A percentile compares a stretch with the other conserved stretches of the same genome.
Evolutionary conservation across 306 rosid species (phyloP).

Genomic region (Dryas octopetala): DNA sequence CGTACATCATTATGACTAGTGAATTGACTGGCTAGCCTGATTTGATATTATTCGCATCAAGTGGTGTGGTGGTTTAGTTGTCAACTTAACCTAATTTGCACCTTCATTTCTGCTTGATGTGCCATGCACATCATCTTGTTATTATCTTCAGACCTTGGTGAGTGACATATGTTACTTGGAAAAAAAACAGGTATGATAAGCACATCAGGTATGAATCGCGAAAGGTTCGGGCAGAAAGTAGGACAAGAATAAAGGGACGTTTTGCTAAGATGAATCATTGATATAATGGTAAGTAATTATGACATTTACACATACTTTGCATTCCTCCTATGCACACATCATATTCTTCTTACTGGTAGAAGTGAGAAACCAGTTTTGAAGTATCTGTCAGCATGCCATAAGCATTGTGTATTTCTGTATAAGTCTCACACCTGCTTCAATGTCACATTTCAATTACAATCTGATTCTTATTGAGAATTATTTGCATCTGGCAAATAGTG

Average conservation of each 20-base stretch:
- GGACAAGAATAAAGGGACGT: constrained; percentile 78
- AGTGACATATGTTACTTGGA: constrained; percentile 26
- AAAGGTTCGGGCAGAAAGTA: constrained; percentile 81
- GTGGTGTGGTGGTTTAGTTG: not conserved
- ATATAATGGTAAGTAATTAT: constrained; percentile 35
- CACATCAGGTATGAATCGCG: constrained; percentile 84
- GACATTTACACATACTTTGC: not conserved
- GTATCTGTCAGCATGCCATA: not conserved
- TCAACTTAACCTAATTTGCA: not conserved
- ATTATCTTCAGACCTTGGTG: not conserved
- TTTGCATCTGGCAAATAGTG: not conserved
- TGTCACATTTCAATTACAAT: not conserved
- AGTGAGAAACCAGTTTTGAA: not conserved
- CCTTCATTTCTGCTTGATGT: constrained; percentile 3
- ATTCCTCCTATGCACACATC: not conserved
- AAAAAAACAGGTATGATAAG: constrained; percentile 68
- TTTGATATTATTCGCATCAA: not conserved
- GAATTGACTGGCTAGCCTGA: not conserved
- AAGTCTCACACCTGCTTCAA: not conserved
- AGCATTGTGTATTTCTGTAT: not conserved
- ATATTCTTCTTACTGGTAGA: constrained; percentile 3
- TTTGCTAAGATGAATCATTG: constrained; percentile 68
- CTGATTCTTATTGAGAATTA: not conserved
- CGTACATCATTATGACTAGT: not conserved
- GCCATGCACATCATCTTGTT: not conserved